A percentile compares a stretch with the other conserved stretches of the same genome.
Conservation (phyloP, 495 filamentous ascomycete species). For the Evernia prunastri region DNA sequence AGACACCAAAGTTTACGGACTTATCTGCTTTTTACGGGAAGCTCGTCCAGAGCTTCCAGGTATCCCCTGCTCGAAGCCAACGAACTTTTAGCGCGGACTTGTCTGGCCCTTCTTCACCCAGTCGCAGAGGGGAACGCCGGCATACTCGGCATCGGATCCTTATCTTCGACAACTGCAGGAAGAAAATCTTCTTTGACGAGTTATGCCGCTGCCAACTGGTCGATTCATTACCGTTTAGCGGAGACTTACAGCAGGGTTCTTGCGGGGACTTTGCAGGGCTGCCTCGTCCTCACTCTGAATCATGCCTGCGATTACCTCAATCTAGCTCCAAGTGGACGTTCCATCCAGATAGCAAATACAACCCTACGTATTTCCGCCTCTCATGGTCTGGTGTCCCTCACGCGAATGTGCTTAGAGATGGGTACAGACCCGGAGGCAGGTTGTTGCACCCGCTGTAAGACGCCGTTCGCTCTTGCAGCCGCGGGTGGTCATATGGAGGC, state of each 20-base stretch:
- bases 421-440: not conserved
- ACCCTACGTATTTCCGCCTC: not conserved
- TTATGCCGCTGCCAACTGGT: slow-evolving; percentile 8
- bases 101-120: not conserved
- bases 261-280: slow-evolving; percentile 5
- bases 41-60: not conserved
- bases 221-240: slow-evolving; percentile 2
- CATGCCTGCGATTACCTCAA: not conserved
- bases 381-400: slow-evolving; percentile 1
- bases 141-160: no score
- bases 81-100: not conserved
- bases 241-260: slow-evolving; percentile 7
- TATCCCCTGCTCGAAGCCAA: not conserved
- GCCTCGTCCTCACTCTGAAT: not conserved
- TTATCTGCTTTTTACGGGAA: not conserved
- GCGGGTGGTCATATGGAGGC: not conserved
- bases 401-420: slow-evolving; percentile 6
- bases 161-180: no score
- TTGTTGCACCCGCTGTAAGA: not conserved
- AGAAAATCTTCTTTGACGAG: not conserved
- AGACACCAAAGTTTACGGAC: not conserved
- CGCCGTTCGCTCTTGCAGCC: slow-evolving; percentile 2
- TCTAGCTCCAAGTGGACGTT: not conserved
- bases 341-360: not conserved
- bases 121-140: not conserved